Evolutionary conservation across 257 asterid species (phyloP).

Genomic region (Nicotiana tomentosiformis): DNA sequence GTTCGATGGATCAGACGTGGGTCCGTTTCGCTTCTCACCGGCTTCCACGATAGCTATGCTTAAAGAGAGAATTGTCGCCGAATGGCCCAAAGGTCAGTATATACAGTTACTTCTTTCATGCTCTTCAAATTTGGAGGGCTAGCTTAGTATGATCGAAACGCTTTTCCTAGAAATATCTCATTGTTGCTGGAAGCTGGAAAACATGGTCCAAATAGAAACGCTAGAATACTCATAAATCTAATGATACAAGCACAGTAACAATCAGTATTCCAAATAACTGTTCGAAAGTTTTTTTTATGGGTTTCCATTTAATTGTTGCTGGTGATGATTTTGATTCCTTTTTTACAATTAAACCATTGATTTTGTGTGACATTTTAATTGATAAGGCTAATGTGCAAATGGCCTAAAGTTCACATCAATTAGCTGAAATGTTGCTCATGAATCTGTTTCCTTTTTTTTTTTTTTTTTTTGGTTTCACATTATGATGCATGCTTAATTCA

Average conservation of each 20-base stretch:
- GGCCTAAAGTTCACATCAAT: neutral
- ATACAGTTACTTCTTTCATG: neutral
- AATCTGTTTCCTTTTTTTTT: neutral
- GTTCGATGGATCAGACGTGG: slow-evolving; percentile 92
- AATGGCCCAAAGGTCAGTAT: slow-evolving; percentile 37
- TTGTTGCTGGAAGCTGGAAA: neutral
- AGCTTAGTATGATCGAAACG: neutral
- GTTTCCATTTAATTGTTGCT: neutral
- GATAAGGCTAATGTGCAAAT: neutral
- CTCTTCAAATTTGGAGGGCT: neutral
- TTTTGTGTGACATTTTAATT: neutral
- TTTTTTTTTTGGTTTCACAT: neutral
- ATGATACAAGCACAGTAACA: neutral
- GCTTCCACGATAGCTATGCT: slow-evolving; percentile 79
- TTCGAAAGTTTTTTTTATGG: neutral
- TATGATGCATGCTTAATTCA: neutral
- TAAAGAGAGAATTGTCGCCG: slow-evolving; percentile 64
- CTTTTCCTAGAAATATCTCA: neutral
- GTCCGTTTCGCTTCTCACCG: slow-evolving; percentile 80
- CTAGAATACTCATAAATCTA: neutral
- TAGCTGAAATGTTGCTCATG: neutral
- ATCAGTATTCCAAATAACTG: neutral
- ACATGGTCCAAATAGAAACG: neutral
- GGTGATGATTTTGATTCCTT: neutral
- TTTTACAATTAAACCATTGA: neutral